Evolutionary conservation across 768 basidiomycete genomes (phyloP).

Genomic region (Phylloporus sp.): DNA sequence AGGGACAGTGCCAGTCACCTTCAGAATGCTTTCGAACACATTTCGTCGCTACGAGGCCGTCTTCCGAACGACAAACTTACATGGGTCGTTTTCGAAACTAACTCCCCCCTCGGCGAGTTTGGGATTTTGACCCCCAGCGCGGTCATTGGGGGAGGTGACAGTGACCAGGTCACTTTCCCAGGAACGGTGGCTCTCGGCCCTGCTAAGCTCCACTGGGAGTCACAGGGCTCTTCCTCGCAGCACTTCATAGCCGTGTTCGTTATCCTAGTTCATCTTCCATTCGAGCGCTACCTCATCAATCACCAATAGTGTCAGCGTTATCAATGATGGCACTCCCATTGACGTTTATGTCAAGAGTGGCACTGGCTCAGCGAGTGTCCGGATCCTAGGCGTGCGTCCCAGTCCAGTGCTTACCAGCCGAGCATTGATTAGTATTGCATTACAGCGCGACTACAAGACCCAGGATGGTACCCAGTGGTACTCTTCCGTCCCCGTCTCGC

Average conservation of each 20-base stretch:
- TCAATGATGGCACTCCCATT: constrained; percentile 4
- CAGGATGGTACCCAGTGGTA: neutral
- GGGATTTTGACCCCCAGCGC: constrained; percentile 3
- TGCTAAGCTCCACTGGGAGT: constrained; percentile 1
- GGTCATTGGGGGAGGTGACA: constrained; percentile 4
- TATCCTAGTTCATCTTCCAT: neutral
- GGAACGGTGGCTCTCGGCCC: neutral
- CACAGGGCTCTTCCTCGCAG: neutral
- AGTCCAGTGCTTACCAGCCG: neutral
- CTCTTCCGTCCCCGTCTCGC: neutral
- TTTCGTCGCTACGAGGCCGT: neutral
- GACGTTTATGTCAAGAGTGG: constrained; percentile 1
- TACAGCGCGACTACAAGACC: neutral
- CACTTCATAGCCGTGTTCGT: neutral
- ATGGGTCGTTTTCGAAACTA: constrained; percentile 1
- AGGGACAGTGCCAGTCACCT: constrained; percentile 2
- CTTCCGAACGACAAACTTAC: constrained; percentile 1
- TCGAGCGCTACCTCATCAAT: neutral
- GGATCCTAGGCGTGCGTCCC: constrained; percentile 1
- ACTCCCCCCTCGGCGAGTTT: constrained; percentile 1
- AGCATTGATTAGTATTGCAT: neutral
- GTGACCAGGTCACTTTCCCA: neutral
- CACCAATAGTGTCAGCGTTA: neutral
- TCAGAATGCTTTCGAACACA: constrained; percentile 2
- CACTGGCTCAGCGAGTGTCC: constrained; percentile 1